A percentile compares a stretch with the other conserved stretches of the same genome.
Conservation (phyloP, 768 basidiomycete species). For the Candolleomyces eurysporus region DNA sequence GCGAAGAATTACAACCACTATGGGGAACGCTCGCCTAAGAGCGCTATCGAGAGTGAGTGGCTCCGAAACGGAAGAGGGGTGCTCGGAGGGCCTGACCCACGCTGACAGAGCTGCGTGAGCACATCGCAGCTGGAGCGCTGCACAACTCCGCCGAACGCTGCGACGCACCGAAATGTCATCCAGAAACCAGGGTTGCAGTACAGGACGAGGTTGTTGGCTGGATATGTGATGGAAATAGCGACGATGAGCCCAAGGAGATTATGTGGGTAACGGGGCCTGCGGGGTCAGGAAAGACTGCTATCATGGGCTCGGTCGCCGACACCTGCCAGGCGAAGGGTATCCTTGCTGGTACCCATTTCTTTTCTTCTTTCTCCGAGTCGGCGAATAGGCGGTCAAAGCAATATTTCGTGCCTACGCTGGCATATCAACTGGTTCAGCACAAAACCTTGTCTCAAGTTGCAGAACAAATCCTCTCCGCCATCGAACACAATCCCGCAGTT, state of each 20-base stretch:
- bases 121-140: not conserved
- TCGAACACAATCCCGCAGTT: not conserved
- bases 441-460: not conserved
- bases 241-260: not conserved
- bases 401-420: not conserved
- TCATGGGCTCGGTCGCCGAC: conserved; percentile 5
- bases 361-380: not conserved
- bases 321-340: not conserved
- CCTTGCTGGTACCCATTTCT: conserved; percentile 7
- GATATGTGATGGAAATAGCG: not conserved
- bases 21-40: too few relatives aligned
- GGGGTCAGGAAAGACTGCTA: conserved; percentile 7
- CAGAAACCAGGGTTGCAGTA: conserved; percentile 1
- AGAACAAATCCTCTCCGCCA: not conserved
- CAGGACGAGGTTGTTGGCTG: not conserved
- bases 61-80: too few relatives aligned
- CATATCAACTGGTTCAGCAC: not conserved
- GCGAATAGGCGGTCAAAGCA: not conserved
- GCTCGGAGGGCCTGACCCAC: too few relatives aligned
- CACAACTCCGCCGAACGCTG: conserved; percentile 8
- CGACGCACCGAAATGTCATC: not conserved
- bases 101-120: not conserved
- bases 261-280: conserved; percentile 7
- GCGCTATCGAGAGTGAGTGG: too few relatives aligned
- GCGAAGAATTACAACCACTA: too few relatives aligned